Base-by-base conservation (phyloP, 768 basidiomycete species). In the Termitomyces sp. region DNA sequence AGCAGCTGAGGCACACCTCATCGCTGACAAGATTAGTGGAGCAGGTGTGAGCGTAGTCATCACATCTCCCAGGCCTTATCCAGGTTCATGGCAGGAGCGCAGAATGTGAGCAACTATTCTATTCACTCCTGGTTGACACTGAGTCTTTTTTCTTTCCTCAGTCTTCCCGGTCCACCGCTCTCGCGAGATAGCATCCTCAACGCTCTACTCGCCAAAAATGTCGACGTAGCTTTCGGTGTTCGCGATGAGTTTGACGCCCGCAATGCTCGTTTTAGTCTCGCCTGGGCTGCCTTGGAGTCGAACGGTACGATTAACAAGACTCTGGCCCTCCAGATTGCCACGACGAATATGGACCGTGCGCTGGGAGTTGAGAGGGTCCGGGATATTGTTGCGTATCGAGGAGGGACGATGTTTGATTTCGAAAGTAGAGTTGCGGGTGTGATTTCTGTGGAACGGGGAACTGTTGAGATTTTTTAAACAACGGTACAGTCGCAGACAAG, bases 31-130 rank as follows among this genome's bases (percentile, higher is more conserved):
- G 57, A 81, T 92, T 22, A 81, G 78, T 2, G 65, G 71, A 22
- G 86, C 87, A 1, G 75, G 77, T 9, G 80, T 94, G 3, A 86
- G 87, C 42, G 88, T 93, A n/a, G 80, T 95, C 30, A 73, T 94
- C 27, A 76, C 81, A 0, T 81, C 82, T 6, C 69, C 84, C 0
- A 74, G 90, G 44, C 83, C 88, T 0, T 88, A 79, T 73, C 89
- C 91, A 0, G 62, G 57, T 3, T 71, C 70, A 3, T 94, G 91
- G 91, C 84, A 90, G 55, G 68, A 76, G 45, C 76, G 81, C 49
- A 75, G 90, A 57, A 80, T 87, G 87, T 87, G 64, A 64, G 85
- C 63, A 7, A 7, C 16, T 24, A 45, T 15, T 42, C 4, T 16
- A 6, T 53, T 6, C 22, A 13, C 46, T 3, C 48, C 51, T 4